Percentiles rank a stretch among this genome's conserved stretches.
phyloP scores from a whole-genome alignment of 148 eudicot species.

The Euryodendron excelsum region DNA sequence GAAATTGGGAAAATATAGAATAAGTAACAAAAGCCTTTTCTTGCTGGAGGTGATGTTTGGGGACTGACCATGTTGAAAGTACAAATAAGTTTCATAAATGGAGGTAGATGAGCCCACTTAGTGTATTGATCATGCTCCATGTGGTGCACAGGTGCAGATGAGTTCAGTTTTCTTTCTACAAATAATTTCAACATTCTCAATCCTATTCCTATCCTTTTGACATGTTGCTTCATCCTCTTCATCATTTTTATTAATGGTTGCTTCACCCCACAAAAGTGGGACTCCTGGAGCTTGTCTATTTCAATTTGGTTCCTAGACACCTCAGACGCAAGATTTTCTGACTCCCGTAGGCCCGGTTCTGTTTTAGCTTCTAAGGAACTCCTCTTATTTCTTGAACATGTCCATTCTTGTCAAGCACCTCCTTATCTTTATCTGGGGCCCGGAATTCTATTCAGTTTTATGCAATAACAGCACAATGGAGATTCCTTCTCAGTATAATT shows the following conservation, averaged over 20 bases:
- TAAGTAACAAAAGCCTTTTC: background rate
- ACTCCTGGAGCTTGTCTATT: slow-evolving; percentile 1
- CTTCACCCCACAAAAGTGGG: background rate
- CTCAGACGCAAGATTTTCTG: background rate
- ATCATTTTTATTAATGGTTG: slow-evolving; percentile 5
- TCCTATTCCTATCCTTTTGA: background rate
- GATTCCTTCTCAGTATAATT: slow-evolving; percentile 10
- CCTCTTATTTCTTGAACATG: slow-evolving; percentile 10
- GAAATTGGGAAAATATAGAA: background rate
- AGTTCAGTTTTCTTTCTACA: background rate
- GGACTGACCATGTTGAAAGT: background rate
- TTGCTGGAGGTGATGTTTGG: background rate
- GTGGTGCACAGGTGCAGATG: background rate
- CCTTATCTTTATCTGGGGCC: background rate
- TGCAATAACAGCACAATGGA: background rate
- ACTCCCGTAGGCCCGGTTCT: slow-evolving; percentile 5
- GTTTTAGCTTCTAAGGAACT: slow-evolving; percentile 6
- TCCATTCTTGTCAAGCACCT: slow-evolving; percentile 16
- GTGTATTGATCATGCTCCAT: background rate
- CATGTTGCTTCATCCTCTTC: slow-evolving; percentile 8
- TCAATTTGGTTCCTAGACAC: background rate
- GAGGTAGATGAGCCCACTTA: slow-evolving; percentile 3
- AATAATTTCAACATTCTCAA: background rate
- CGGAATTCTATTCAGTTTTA: background rate
- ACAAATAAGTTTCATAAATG: background rate